These are phyloP conservation scores for Casaregolazyma lundiana DNA, from an alignment of 1,139 yeast species.

Conservation along the genomic window DNA sequence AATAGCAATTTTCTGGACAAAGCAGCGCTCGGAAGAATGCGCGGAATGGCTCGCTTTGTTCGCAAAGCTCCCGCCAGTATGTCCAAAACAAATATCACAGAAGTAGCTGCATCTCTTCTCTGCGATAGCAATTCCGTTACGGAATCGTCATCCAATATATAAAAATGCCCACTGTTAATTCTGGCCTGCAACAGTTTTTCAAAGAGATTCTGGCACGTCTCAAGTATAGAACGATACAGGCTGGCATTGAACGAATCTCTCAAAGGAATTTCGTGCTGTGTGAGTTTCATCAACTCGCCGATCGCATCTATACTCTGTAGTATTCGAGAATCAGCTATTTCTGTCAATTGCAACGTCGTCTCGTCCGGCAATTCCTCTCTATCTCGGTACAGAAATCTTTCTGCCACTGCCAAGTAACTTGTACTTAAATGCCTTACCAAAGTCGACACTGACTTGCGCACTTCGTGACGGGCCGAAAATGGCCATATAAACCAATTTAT, in stretches of 20 bases:
- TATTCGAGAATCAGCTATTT: slow-evolving; percentile 45
- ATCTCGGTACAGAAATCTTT: slow-evolving; percentile 46
- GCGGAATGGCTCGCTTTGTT: slow-evolving; percentile 38
- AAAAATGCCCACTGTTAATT: slow-evolving; percentile 44
- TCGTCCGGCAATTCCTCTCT: slow-evolving; percentile 44
- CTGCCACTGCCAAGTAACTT: slow-evolving; percentile 45
- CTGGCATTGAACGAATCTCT: slow-evolving; percentile 26
- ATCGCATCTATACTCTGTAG: slow-evolving; percentile 41
- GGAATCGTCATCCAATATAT: slow-evolving; percentile 38
- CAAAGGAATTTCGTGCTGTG: slow-evolving; percentile 38
- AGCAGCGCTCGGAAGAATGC: slow-evolving; percentile 43
- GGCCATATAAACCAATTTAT: slow-evolving; percentile 49
- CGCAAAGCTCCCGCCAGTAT: slow-evolving; percentile 41
- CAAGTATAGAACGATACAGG: slow-evolving; percentile 31
- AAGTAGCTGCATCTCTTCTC: slow-evolving; percentile 45
- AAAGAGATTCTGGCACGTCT: slow-evolving; percentile 38
- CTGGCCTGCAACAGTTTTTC: slow-evolving; percentile 46
- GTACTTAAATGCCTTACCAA: slow-evolving; percentile 41
- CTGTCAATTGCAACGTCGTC: slow-evolving; percentile 40
- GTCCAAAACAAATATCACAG: slow-evolving; percentile 42
- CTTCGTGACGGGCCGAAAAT: slow-evolving; percentile 42
- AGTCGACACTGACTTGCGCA: slow-evolving; percentile 39
- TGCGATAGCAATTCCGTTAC: slow-evolving; percentile 39
- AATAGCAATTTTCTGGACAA: slow-evolving; percentile 41
- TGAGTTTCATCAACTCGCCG: slow-evolving; percentile 35